Percentiles rank a stretch among this genome's conserved stretches.
Evolutionary conservation across 257 asterid species (phyloP).

Genomic region (Lavandula angustifolia): DNA sequence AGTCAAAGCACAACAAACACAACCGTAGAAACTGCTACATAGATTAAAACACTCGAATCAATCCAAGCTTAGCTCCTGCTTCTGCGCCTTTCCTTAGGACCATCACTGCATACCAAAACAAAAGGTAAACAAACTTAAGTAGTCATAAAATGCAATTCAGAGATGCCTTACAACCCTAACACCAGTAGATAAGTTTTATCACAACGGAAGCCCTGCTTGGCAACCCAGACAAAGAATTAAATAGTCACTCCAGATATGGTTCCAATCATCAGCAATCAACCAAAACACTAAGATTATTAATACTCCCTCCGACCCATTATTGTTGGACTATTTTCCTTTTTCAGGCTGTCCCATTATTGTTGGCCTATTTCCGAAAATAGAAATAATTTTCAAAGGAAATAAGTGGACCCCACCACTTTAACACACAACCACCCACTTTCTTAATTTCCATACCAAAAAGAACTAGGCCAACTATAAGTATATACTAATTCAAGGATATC

Average conservation of each 20-base stretch:
- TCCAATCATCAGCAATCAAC: not conserved
- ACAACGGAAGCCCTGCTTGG: not conserved
- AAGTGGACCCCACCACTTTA: too few relatives aligned
- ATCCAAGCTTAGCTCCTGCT: slow-evolving; percentile 74
- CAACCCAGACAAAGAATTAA: not conserved
- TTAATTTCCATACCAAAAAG: too few relatives aligned
- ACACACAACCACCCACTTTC: too few relatives aligned
- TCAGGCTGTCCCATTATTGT: too few relatives aligned
- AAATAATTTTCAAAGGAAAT: too few relatives aligned
- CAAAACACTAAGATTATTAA: not conserved
- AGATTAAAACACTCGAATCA: slow-evolving; percentile 22
- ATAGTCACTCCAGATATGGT: not conserved
- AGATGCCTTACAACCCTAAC: slow-evolving; percentile 1
- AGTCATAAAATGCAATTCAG: not conserved
- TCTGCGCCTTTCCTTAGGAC: slow-evolving; percentile 75
- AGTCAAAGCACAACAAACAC: slow-evolving; percentile 62
- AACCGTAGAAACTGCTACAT: slow-evolving; percentile 42
- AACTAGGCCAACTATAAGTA: too few relatives aligned
- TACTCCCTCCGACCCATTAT: too few relatives aligned
- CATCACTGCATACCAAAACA: slow-evolving; percentile 54
- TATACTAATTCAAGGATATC: not conserved
- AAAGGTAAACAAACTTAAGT: not conserved
- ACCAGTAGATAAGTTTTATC: not conserved
- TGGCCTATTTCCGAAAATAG: too few relatives aligned
- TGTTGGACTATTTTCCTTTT: too few relatives aligned